Base-by-base conservation (phyloP, 2,329 filamentous ascomycete species). In the Leptographium lundbergii region DNA sequence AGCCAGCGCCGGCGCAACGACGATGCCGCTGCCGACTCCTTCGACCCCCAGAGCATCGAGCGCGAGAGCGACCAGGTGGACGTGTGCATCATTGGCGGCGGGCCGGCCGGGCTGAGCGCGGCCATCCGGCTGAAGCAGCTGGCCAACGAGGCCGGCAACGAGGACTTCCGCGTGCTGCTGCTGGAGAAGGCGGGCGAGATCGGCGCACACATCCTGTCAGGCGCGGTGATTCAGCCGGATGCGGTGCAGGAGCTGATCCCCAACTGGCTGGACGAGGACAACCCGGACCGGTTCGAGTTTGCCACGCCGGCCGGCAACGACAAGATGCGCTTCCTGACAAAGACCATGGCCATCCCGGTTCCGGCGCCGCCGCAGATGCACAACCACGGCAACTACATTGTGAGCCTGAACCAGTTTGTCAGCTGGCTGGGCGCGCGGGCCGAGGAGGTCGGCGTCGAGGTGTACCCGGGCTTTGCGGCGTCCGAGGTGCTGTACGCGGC, bases 331-430 rank as follows among this genome's bases (percentile, higher is more conserved):
- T 96, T 96, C 73, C 80, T 99, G 62, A 97, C 92, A 54, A 88
- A 91, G 75, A 87, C 79, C 58, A 77, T 78, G 62, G 77, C 91
- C 0, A 83, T 95, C 60, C 89, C 90, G 6, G 77, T 97, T 57
- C 94, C 92, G 1, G 84, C 86, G 14, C 94, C 94, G 52, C 94
- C 94, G 36, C 94, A 97, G 75, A 99, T 99, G 94, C 84, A 91
- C 77, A 99, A 99, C 71, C 83, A 95, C 68, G 94, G 94, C 65
- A 99, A 99, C 74, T 97, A 95, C 72, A 99, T 99, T 65, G 85
- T 99, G 68, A 95, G 89, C 69, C 75, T 99, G 67, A 97, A 95
- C 72, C 89, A 97, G 72, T 87, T 99, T 68, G 88, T 88, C 60
- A 95, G 92, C 73, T 99, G 94, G 94, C 79, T 99, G 2, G 91